Evolutionary conservation across 2,329 filamentous ascomycete species (phyloP).

Genomic region (Fusarium neocosmosporiellum): DNA sequence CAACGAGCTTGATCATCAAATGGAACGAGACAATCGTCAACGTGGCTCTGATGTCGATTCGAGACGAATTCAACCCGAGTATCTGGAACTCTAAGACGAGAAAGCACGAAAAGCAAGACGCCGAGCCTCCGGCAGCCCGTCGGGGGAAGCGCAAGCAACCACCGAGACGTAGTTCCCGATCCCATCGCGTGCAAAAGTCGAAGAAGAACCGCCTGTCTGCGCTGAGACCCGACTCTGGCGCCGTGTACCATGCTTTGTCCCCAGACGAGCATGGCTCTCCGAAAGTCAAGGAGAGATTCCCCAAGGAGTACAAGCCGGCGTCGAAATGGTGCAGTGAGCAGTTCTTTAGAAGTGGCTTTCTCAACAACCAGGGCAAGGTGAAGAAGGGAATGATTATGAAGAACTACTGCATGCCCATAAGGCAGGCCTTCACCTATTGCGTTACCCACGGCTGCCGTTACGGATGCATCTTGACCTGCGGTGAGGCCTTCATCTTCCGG

Average conservation of each 20-base stretch:
- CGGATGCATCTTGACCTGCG: constrained; percentile 28
- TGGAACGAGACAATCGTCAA: constrained; percentile 19
- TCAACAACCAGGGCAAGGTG: constrained; percentile 8
- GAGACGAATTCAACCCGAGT: constrained; percentile 3
- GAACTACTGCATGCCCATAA: constrained; percentile 16
- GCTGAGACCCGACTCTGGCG: constrained; percentile 3
- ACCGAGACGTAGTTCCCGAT: not conserved
- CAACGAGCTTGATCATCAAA: constrained; percentile 1
- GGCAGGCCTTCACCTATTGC: constrained; percentile 26
- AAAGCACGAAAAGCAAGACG: not conserved
- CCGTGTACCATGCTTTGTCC: not conserved
- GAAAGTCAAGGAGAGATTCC: constrained; percentile 5
- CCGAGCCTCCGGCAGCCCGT: not conserved
- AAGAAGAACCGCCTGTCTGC: not conserved
- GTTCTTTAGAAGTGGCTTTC: not conserved
- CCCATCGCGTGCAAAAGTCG: not conserved
- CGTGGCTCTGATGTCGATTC: constrained; percentile 8
- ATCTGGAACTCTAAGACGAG: constrained; percentile 7
- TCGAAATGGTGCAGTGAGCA: constrained; percentile 19
- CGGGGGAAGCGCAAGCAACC: not conserved
- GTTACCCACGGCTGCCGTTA: constrained; percentile 23
- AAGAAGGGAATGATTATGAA: not conserved
- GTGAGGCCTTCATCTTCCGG: constrained; percentile 25
- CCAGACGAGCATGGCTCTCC: not conserved
- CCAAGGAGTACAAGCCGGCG: constrained; percentile 27